Base-by-base conservation (phyloP, 441 rosid genomes). In the Flueggea neowawraea region DNA sequence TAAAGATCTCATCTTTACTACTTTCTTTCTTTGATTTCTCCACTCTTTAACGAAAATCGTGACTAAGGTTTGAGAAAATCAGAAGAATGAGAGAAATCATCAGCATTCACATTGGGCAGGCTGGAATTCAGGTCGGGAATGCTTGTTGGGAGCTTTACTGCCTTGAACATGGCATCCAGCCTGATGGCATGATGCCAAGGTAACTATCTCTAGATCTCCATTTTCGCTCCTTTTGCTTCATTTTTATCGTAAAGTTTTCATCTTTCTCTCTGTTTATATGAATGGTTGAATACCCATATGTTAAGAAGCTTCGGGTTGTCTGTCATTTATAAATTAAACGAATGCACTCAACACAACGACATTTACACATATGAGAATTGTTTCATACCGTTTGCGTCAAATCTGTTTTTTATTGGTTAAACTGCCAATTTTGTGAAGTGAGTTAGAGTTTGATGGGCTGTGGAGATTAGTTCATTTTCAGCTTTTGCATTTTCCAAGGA, bases 121-220 rank as follows among this genome's bases (percentile, higher is more conserved):
- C 95, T 2, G 97, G 97, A 53, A 88, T 90, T 48, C 97, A 90
- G 44, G 97, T 90, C 1, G 97, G 97, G 0, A 90, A 90, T 58
- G 76, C 97, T 0, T 90, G 97, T 56, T 90, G 97, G 97, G 97
- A 90, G 83, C 96, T 90, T 44, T 90, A 87, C 65, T 90, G 96
- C 61, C 88, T 87, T 64, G 96, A 90, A 69, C 96, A 90, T 76
- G 97, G 76, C 49, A 87, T 87, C 61, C 83, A 81, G 13, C 92
- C 92, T 0, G 95, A 90, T 69, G 97, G 97, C 5, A 81, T 79
- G 79, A 86, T 90, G 92, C 95, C 97, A 0, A 82, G 95, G 95
- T 90, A 61, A 41, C 49, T 13, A 14, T 43, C 10, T 17, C 47
- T 11, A 39, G 6, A 54, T 43, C 31, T 41, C 49, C 51, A 16